phyloP scores from a whole-genome alignment of 208 protist species.

The Leishmania major region DNA sequence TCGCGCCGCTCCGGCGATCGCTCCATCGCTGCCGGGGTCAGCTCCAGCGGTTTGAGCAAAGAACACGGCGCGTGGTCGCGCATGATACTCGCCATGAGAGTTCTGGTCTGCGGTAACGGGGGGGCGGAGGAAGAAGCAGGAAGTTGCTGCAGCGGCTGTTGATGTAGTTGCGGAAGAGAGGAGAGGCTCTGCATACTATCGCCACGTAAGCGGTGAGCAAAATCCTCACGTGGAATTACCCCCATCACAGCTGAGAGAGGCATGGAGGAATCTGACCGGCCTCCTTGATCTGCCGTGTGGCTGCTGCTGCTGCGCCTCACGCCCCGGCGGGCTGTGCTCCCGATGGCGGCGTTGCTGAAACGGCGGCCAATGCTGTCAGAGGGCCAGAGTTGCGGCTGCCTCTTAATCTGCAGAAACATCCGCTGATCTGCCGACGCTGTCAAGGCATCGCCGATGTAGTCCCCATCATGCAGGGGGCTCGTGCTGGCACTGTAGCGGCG shows the following conservation, averaged over 20 bases:
- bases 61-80: background rate
- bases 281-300: background rate
- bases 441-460: background rate
- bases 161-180: background rate
- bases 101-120: background rate
- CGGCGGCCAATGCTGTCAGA: background rate
- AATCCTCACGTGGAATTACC: background rate
- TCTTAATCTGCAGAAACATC: background rate
- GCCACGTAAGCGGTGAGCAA: background rate
- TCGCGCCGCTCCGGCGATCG: background rate
- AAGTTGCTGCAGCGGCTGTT: background rate
- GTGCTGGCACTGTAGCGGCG: slow-evolving; percentile 5
- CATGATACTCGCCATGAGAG: background rate
- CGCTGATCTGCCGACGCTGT: slow-evolving; percentile 1
- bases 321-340: background rate
- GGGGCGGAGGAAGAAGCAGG: background rate
- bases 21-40: background rate
- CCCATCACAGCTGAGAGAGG: background rate
- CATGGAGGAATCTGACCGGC: background rate
- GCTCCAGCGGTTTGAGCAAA: background rate
- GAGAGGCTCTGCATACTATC: background rate
- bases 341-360: background rate
- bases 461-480: background rate
- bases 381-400: background rate
- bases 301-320: background rate